phyloP scores from a whole-genome alignment of 2,329 filamentous ascomycete genomes.

The Colletotrichum salicis region DNA sequence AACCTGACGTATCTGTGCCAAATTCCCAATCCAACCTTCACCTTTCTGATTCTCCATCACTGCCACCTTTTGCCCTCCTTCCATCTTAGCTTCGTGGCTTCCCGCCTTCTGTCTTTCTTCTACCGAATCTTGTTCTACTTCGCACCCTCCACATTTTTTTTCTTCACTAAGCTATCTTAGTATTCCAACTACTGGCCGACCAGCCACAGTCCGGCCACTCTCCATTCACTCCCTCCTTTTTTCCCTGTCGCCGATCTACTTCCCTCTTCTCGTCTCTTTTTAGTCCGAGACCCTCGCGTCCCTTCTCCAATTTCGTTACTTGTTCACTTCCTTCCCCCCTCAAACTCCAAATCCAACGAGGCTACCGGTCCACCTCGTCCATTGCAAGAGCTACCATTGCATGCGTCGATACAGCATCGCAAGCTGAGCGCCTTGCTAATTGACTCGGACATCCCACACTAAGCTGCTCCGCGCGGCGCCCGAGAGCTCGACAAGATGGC shows the following conservation, averaged over 20 bases:
- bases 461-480: constrained; percentile 30
- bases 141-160: constrained; percentile 37
- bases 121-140: constrained; percentile 8
- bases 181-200: constrained; percentile 27
- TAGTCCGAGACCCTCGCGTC: constrained; percentile 29
- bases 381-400: constrained; percentile 3
- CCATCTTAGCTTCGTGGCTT: constrained; percentile 35
- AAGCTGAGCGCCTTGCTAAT: constrained; percentile 26
- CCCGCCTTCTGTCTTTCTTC: constrained; percentile 22
- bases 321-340: constrained; percentile 6
- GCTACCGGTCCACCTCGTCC: constrained; percentile 7
- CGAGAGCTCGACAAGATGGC: constrained; percentile 40
- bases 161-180: constrained; percentile 20
- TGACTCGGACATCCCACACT: constrained; percentile 20
- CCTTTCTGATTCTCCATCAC: constrained; percentile 20
- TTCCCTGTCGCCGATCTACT: constrained; percentile 12
- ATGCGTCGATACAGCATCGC: constrained; percentile 30
- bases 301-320: constrained; percentile 7
- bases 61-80: constrained; percentile 28
- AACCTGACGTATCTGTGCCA: constrained; percentile 21
- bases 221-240: constrained; percentile 29
- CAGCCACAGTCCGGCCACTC: constrained; percentile 32
- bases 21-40: constrained; percentile 31
- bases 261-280: constrained; percentile 17
- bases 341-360: constrained; percentile 10